These are phyloP conservation scores for Anethum foeniculum DNA, from an alignment of 140 eudicot genomes.

Conservation along the genomic window DNA sequence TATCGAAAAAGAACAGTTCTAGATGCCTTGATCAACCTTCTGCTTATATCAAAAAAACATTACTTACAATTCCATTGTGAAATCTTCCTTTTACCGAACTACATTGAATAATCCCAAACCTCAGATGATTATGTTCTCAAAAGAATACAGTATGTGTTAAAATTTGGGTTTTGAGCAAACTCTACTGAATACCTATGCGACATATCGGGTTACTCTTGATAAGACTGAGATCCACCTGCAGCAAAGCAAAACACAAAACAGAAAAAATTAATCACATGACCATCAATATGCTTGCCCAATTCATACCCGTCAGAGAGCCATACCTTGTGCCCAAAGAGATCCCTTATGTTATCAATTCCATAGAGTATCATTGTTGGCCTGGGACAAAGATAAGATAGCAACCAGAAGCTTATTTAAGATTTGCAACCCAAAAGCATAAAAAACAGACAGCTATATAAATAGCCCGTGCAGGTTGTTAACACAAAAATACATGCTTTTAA, in stretches of 20 bases:
- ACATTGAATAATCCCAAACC: neutral
- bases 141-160: neutral
- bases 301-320: neutral
- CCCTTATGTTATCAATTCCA: slow-evolving; percentile 83
- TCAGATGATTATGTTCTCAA: neutral
- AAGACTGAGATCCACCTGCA: slow-evolving; percentile 83
- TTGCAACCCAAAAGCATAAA: neutral
- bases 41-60: neutral
- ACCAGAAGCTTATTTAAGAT: neutral
- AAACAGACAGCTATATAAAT: neutral
- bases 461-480: neutral
- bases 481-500: neutral
- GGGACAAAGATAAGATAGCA: slow-evolving; percentile 11
- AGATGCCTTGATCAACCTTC: neutral
- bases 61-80: neutral
- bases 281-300: neutral
- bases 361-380: slow-evolving; percentile 96
- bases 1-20: neutral
- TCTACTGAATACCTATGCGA: slow-evolving; percentile 50
- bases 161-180: neutral
- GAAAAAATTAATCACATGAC: neutral
- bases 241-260: neutral
- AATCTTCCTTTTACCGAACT: neutral
- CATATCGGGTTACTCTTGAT: slow-evolving; percentile 81
- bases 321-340: slow-evolving; percentile 98